Evolutionary conservation across 2,329 filamentous ascomycete genomes (phyloP).

Genomic region (Hymenoscyphus scutula): DNA sequence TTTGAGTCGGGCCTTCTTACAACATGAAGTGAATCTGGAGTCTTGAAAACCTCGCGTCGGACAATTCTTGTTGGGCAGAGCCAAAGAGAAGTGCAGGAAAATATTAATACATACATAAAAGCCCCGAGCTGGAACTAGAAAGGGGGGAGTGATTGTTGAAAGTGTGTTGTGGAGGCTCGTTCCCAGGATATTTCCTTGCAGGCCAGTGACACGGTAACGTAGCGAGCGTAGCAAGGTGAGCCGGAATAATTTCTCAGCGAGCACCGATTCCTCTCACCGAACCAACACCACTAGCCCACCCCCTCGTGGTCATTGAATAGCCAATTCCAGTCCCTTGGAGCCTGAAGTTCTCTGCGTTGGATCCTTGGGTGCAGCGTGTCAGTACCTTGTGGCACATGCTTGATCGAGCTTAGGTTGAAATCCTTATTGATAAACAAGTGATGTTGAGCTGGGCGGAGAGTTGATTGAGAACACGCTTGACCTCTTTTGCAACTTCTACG

Average conservation of each 20-base stretch:
- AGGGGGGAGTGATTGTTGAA: not conserved
- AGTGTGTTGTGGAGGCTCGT: not conserved
- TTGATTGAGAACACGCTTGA: too few species aligned
- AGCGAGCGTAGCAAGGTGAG: too few species aligned
- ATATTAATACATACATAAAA: not conserved
- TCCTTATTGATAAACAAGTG: too few species aligned
- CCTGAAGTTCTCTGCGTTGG: not conserved
- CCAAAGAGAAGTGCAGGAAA: too few species aligned
- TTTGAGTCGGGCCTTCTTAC: slow-evolving; percentile 14
- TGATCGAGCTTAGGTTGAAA: not conserved
- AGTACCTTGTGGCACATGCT: not conserved
- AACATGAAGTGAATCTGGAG: not conserved
- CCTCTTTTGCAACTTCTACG: too few species aligned
- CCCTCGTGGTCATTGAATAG: not conserved
- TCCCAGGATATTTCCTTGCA: not conserved
- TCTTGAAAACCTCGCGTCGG: too few species aligned
- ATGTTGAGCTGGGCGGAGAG: too few species aligned
- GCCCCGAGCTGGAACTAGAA: not conserved
- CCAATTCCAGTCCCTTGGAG: not conserved
- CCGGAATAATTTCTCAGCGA: not conserved
- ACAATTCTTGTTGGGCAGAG: too few species aligned
- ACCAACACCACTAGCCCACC: too few species aligned
- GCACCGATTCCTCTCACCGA: too few species aligned
- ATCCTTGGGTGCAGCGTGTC: not conserved
- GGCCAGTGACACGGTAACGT: not conserved